Percentiles rank a stretch among this genome's conserved stretches.
These are phyloP conservation scores for Colletotrichum neosansevieriae DNA, from an alignment of 2,329 filamentous ascomycete species.

Conservation along the genomic window DNA sequence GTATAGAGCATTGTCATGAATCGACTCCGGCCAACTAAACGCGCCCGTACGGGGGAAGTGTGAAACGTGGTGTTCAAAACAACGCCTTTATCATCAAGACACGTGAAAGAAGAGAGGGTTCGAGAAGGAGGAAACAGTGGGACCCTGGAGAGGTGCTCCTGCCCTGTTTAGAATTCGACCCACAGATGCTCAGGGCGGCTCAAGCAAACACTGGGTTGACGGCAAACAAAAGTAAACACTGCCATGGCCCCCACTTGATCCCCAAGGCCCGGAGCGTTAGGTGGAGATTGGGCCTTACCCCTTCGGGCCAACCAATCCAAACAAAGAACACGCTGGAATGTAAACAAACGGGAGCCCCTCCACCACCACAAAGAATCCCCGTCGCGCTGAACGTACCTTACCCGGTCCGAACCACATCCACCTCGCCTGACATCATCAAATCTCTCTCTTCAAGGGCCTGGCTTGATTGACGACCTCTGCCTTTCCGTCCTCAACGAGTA, in stretches of 20 bases:
- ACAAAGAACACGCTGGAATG: slow-evolving; percentile 20
- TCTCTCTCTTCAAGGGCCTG: slow-evolving; percentile 16
- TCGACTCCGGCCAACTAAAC: background rate
- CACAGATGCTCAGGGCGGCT: slow-evolving; percentile 21
- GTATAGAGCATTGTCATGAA: too few relatives aligned
- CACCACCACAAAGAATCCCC: slow-evolving; percentile 27
- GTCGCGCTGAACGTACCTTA: slow-evolving; percentile 26
- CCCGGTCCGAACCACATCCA: slow-evolving; percentile 17
- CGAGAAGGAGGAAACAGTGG: background rate
- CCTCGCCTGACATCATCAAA: slow-evolving; percentile 39
- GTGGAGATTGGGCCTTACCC: slow-evolving; percentile 27
- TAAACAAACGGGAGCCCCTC: slow-evolving; percentile 40
- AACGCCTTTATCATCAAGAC: background rate
- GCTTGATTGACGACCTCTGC: slow-evolving; percentile 23
- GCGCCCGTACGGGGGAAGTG: background rate
- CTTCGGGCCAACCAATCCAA: slow-evolving; percentile 24
- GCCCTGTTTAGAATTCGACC: slow-evolving; percentile 10
- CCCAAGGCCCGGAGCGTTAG: background rate
- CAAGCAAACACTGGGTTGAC: slow-evolving; percentile 21
- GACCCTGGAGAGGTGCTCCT: slow-evolving; percentile 3
- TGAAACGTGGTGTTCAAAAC: background rate
- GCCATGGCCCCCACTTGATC: slow-evolving; percentile 19
- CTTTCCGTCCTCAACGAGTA: slow-evolving; percentile 1
- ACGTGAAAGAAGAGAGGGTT: slow-evolving; percentile 13
- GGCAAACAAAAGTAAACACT: background rate